Base-by-base conservation (phyloP, 1,139 yeast genomes). In the Taphrina wiesneri region DNA sequence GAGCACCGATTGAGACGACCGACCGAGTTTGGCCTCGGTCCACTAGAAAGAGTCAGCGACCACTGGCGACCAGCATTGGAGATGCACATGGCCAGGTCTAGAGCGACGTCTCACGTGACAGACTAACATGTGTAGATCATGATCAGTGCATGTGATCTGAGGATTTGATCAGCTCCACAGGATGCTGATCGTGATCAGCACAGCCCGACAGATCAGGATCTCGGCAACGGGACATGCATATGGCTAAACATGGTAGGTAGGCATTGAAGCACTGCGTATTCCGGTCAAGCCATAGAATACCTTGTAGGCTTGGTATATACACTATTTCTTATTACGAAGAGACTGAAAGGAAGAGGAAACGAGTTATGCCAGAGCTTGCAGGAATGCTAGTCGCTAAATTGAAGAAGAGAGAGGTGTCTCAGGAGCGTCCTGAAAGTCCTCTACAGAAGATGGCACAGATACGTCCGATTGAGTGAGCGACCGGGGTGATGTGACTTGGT, bases 341-440 rank as follows among this genome's bases (percentile, higher is more conserved):
- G 15, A 39, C 7, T 7, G 21, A 13, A 13, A 15, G 6, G n/a
- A 13, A 7, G 6, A 39, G 6, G 45, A 39, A 39, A 39, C 21
- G 21, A 45, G 21, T 5, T 21, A 45, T 21, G 49, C 49, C 49
- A 23, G 25, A n/a, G 49, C 49, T 43, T 45, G 26, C 13, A 45
- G 13, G 25, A 11, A 45, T 45, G 49, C 49, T 45, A 6, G n/a
- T 21, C 49, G 49, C 49, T 45, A 45, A 23, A 9, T 45, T 7
- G 49, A 23, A 45, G 49, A 23, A 13, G 49, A 45, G 15, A 21
- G n/a, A 21, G 49, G 49, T n/a, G 26, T n/a, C n/a, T 45, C 49
- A 21, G 32, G 36, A 7, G 59, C 59, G 23, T 54, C 59, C 49
- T 28, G 59, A 39, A n/a, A 54, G 32, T 23, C 59, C 13, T 54